Evolutionary conservation across 441 rosid genomes (phyloP).

Genomic region (Gossypium schwendimanii): DNA sequence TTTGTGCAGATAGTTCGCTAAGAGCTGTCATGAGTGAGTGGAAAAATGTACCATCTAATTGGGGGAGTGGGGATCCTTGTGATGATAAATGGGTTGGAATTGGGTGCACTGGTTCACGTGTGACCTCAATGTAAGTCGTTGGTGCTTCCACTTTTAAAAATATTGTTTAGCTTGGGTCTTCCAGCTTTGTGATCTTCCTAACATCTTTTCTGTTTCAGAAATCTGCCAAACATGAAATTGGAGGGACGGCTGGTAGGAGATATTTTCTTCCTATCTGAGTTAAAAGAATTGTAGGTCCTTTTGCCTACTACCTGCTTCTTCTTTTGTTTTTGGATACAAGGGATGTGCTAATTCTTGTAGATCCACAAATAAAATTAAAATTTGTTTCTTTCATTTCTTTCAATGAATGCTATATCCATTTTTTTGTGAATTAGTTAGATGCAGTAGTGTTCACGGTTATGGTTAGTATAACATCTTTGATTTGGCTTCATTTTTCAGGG

Average conservation of each 20-base stretch:
- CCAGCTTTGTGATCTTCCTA: neutral
- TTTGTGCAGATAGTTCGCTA: slow-evolving; percentile 38
- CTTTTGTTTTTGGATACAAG: neutral
- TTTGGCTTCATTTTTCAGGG: slow-evolving; percentile 39
- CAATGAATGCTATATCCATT: neutral
- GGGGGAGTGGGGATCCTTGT: slow-evolving; percentile 78
- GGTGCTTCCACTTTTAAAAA: slow-evolving; percentile 1
- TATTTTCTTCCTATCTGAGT: slow-evolving; percentile 44
- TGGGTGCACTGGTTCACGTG: slow-evolving; percentile 39
- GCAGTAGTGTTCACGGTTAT: neutral
- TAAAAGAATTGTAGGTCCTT: slow-evolving; percentile 52
- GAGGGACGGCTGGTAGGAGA: slow-evolving; percentile 49
- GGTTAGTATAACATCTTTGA: neutral
- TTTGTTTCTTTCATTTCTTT: neutral
- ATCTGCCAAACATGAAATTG: slow-evolving; percentile 42
- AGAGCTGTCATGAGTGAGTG: slow-evolving; percentile 35
- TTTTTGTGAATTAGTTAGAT: slow-evolving; percentile 1
- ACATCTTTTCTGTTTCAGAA: slow-evolving; percentile 37
- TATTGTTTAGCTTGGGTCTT: slow-evolving; percentile 1
- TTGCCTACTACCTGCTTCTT: neutral
- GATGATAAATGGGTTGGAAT: slow-evolving; percentile 68
- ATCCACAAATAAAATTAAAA: neutral
- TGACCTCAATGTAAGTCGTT: slow-evolving; percentile 52
- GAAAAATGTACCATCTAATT: slow-evolving; percentile 46
- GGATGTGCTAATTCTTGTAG: neutral